A percentile compares a stretch with the other conserved stretches of the same genome.
These are phyloP conservation scores for Paecilomyces sp. DNA, from an alignment of 2,329 filamentous ascomycete genomes.

Conservation along the genomic window DNA sequence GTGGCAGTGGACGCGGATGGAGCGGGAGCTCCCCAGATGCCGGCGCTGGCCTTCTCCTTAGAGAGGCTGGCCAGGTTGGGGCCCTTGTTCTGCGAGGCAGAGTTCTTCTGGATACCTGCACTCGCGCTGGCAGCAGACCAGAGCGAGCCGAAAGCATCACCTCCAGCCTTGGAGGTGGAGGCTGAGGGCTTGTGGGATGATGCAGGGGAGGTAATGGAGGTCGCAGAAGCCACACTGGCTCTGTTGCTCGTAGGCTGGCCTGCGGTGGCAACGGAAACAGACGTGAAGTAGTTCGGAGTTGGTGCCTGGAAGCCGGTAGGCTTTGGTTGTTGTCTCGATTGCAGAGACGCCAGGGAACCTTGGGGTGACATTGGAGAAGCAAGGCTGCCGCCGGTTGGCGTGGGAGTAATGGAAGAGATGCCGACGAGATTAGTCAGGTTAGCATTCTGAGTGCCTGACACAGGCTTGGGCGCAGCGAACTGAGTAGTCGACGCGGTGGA, in stretches of 20 bases:
- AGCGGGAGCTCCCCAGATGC: conserved; percentile 79
- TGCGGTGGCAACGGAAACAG: conserved; percentile 47
- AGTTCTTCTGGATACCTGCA: conserved; percentile 66
- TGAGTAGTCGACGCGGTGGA: conserved; percentile 52
- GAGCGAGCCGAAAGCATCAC: conserved; percentile 83
- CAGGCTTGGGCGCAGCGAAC: conserved; percentile 74
- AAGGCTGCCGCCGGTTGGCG: conserved; percentile 38
- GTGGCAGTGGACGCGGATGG: conserved; percentile 43
- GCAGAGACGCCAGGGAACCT: conserved; percentile 31
- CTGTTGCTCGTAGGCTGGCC: conserved; percentile 21
- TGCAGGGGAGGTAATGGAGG: conserved; percentile 32
- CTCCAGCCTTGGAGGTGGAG: conserved; percentile 47
- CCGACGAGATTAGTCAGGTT: conserved; percentile 73
- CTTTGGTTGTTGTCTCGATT: conserved; percentile 43
- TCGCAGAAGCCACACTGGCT: conserved; percentile 27
- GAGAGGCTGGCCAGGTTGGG: conserved; percentile 87
- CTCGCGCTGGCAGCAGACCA: conserved; percentile 66
- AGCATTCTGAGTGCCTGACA: conserved; percentile 73
- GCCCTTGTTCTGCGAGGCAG: conserved; percentile 53
- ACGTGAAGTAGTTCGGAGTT: conserved; percentile 92
- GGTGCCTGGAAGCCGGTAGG: conserved; percentile 64
- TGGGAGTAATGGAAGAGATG: conserved; percentile 74
- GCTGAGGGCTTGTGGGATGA: conserved; percentile 42
- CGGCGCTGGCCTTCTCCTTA: conserved; percentile 94
- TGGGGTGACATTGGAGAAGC: conserved; percentile 30